Conservation (phyloP, 495 filamentous ascomycete genomes). For the Xylaria bambusicola region DNA sequence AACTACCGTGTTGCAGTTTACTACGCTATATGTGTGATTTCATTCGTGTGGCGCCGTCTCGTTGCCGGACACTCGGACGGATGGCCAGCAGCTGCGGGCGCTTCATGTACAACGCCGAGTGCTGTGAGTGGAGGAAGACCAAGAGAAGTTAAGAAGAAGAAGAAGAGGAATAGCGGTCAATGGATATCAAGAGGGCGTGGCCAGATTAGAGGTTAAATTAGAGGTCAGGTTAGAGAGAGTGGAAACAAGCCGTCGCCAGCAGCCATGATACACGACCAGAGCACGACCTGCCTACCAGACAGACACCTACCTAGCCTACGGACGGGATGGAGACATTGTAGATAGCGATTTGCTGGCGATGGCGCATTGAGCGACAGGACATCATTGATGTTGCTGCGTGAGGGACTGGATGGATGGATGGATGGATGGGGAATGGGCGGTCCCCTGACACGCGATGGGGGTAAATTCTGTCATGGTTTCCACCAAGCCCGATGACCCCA, state of each 20-base stretch:
- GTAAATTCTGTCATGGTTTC: constrained; percentile 9
- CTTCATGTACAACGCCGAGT: too few species aligned
- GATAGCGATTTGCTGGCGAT: constrained; percentile 3
- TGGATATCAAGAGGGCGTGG: constrained; percentile 1
- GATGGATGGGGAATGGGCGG: too few species aligned
- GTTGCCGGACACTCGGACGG: too few species aligned
- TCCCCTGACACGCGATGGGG: constrained; percentile 9
- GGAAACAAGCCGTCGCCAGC: not conserved
- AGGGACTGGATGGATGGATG: not conserved
- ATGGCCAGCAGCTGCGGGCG: not conserved
- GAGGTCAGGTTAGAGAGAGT: too few species aligned
- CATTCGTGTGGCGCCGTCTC: not conserved
- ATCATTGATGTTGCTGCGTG: constrained; percentile 9
- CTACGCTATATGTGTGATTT: not conserved
- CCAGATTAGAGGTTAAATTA: not conserved
- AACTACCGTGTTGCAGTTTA: not conserved
- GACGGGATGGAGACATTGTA: not conserved
- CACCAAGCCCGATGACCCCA: constrained; percentile 1
- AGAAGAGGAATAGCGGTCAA: constrained; percentile 9
- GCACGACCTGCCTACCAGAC: too few species aligned
- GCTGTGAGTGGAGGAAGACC: too few species aligned
- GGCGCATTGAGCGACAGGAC: constrained; percentile 14
- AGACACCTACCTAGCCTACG: too few species aligned
- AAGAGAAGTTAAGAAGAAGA: not conserved
- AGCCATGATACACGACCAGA: not conserved